Evolutionary conservation across 2,329 filamentous ascomycete species (phyloP).

Genomic region (Colletotrichum brevisporum): DNA sequence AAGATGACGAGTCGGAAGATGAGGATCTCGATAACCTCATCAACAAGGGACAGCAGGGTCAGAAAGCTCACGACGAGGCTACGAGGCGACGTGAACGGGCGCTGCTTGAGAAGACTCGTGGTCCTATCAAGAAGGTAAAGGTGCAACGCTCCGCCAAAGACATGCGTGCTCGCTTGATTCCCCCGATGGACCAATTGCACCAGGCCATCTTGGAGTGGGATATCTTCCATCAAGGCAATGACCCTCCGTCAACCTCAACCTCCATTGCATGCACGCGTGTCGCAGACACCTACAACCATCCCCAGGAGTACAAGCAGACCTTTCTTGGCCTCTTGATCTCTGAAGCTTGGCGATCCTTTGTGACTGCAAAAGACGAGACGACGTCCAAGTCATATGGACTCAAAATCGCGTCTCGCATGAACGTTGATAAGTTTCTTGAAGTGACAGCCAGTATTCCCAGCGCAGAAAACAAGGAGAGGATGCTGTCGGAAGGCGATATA

Average conservation of each 20-base stretch:
- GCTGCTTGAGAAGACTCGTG: conserved; percentile 70
- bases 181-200: conserved; percentile 88
- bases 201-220: conserved; percentile 93
- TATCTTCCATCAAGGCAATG: conserved; percentile 90
- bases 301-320: conserved; percentile 85
- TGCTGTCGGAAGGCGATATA: conserved; percentile 87
- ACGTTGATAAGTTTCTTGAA: conserved; percentile 93
- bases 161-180: conserved; percentile 91
- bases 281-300: conserved; percentile 81
- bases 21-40: conserved; percentile 61
- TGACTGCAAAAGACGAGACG: conserved; percentile 89
- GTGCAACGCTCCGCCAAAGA: conserved; percentile 88
- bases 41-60: conserved; percentile 60
- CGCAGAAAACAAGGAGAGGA: conserved; percentile 77
- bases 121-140: conserved; percentile 87
- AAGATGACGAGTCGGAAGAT: conserved; percentile 73
- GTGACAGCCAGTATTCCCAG: conserved; percentile 86
- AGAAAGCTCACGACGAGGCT: conserved; percentile 64
- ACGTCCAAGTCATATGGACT: conserved; percentile 86
- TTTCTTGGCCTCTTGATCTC: conserved; percentile 92
- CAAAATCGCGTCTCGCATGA: conserved; percentile 88
- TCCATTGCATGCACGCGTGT: conserved; percentile 77
- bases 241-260: conserved; percentile 81
- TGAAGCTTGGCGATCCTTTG: conserved; percentile 96
- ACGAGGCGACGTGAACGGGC: conserved; percentile 61